These are phyloP conservation scores for Phytophthora idaei DNA, from an alignment of 352 stramenopile species.

Conservation along the genomic window DNA sequence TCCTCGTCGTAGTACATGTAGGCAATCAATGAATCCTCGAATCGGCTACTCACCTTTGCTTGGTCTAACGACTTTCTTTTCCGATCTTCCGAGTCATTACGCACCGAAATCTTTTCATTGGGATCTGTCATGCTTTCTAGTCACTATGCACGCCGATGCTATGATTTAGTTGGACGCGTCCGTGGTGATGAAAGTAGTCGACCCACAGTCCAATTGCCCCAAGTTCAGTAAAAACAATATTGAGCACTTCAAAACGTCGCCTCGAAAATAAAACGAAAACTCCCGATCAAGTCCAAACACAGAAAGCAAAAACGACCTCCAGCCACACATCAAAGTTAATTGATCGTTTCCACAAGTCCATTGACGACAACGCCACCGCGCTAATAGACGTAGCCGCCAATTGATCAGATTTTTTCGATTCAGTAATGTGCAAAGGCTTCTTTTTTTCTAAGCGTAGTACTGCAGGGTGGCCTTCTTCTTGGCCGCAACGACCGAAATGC, in stretches of 20 bases:
- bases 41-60: conserved; percentile 21
- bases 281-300: not conserved
- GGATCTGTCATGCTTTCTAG: conserved; percentile 10
- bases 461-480: conserved; percentile 98
- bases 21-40: no score
- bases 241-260: conserved; percentile 12
- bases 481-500: conserved; percentile 96
- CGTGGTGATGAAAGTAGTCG: not conserved
- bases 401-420: conserved; percentile 15
- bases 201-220: not conserved
- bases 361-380: no score
- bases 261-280: conserved; percentile 24
- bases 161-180: no score
- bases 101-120: conserved; percentile 11
- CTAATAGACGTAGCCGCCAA: not conserved
- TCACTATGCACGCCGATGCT: no score
- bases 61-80: conserved; percentile 23
- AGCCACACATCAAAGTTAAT: not conserved
- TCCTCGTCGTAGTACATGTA: no score
- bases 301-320: conserved; percentile 19
- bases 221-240: not conserved
- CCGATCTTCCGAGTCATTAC: conserved; percentile 7
- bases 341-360: no score
- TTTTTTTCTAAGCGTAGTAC: conserved; percentile 93
- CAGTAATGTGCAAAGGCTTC: not conserved